Evolutionary conservation across 331 rosid genomes (phyloP).

Genomic region (Acacia pycnantha): DNA sequence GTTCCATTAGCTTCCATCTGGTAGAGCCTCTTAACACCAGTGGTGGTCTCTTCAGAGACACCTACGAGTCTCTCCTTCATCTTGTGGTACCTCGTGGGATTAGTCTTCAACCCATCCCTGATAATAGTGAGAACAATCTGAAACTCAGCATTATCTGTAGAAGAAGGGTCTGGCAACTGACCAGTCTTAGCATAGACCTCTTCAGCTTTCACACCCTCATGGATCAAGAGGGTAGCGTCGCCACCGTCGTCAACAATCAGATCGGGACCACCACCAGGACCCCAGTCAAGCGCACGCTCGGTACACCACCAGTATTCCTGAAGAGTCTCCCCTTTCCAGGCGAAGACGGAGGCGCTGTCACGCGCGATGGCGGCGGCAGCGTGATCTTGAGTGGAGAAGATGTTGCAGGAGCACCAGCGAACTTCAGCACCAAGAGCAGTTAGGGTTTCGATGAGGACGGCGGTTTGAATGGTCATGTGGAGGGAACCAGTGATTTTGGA

Average conservation of each 20-base stretch:
- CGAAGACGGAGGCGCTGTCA: slow-evolving; percentile 87
- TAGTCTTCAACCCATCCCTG: slow-evolving; percentile 73
- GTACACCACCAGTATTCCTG: slow-evolving; percentile 99
- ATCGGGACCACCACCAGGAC: slow-evolving; percentile 89
- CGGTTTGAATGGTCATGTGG: slow-evolving; percentile 98
- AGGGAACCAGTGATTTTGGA: slow-evolving; percentile 93
- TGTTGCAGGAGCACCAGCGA: slow-evolving; percentile 96
- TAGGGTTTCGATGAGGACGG: slow-evolving; percentile 88
- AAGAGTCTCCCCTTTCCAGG: slow-evolving; percentile 96
- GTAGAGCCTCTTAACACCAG: slow-evolving; percentile 94
- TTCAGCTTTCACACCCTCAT: slow-evolving; percentile 93
- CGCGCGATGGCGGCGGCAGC: slow-evolving; percentile 98
- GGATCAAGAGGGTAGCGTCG: slow-evolving; percentile 78
- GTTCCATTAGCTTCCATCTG: slow-evolving; percentile 82
- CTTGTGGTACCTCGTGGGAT: slow-evolving; percentile 76
- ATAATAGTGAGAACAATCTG: slow-evolving; percentile 80
- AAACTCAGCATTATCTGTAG: slow-evolving; percentile 84
- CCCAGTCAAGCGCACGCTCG: slow-evolving; percentile 95
- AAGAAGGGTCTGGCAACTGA: slow-evolving; percentile 59
- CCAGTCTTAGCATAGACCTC: slow-evolving; percentile 65
- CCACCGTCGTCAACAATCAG: slow-evolving; percentile 97
- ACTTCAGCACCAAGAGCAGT: slow-evolving; percentile 96
- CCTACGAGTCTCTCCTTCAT: slow-evolving; percentile 91
- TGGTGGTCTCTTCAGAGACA: slow-evolving; percentile 94
- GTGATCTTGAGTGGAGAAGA: slow-evolving; percentile 98